Base-by-base conservation (phyloP, 225 moss, liverwort and hornwort genomes). In the Neckera pumila region DNA sequence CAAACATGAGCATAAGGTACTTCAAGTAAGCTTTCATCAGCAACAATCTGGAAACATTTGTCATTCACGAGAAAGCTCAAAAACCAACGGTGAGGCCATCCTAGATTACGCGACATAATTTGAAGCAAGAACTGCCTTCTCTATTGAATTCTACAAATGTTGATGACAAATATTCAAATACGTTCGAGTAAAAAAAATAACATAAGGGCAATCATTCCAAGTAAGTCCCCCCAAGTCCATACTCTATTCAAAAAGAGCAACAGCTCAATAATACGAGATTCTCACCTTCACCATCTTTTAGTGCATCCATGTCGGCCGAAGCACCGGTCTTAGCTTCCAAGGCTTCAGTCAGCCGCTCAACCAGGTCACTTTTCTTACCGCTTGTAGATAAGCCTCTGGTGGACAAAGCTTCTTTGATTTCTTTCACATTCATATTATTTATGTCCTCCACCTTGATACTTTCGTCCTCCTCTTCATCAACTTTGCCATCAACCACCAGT, bases 401-500 rank as follows among this genome's bases (percentile, higher is more conserved):
- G 57, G 90, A 89, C 40, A 97, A 89, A 87, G 89, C 92, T 49
- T 88, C 94, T 88, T 92, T 96, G 30, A 98, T 94, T 64, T 95
- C 95, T 85, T 91, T 90, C 57, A 95, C 90, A 51, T 81, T 83
- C 95, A 97, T 91, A 38, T 76, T 59, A 82, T 91, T 89, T 51
- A 98, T 79, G 82, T 96, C 97, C 85, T 91, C 94, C 74, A 93
- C 85, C 87, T 93, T 96, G 73, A 92, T 87, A 60, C 91, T 84
- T 76, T 94, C 89, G 53, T 74, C 83, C 56, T 76, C 90, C 78
- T 88, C 94, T 30, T 87, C 91, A 56, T 54, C 77, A 76, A 70
- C 42, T 42, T 87, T 79, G 63, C 36, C 43, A 79, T 90, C 90
- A 84, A 73, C 79, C 73, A 84, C 56, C 51, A 63, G 43, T 64